phyloP scores from a whole-genome alignment of 1,284 basidiomycete species.

The Cutaneotrichosporon dermatis region DNA sequence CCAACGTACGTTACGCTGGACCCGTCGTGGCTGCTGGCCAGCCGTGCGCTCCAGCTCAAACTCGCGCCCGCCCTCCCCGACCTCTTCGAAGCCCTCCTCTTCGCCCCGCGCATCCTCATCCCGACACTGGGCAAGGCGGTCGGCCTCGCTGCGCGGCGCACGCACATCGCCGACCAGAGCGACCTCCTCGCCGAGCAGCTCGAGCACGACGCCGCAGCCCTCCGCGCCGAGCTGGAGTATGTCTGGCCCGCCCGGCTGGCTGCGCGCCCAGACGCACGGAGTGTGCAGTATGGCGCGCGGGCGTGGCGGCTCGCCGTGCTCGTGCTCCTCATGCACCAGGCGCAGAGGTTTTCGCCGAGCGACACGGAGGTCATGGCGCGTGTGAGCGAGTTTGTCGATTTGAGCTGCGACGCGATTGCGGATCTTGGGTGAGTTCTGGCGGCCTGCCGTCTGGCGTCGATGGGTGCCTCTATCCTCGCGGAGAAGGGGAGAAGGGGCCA shows the following conservation, averaged over 20 bases:
- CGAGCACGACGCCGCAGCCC: conserved; percentile 4
- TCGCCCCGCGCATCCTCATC: conserved; percentile 4
- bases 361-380: neutral
- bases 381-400: conserved; percentile 2
- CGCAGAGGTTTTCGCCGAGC: conserved; percentile 1
- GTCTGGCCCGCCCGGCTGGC: conserved; percentile 9
- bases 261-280: neutral
- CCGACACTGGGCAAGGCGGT: conserved; percentile 4
- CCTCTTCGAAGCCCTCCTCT: conserved; percentile 7
- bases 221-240: conserved; percentile 8
- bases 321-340: conserved; percentile 3
- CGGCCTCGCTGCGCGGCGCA: conserved; percentile 1
- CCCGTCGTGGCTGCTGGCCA: conserved; percentile 6
- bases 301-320: conserved; percentile 8
- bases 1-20: conserved; percentile 6
- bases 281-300: conserved; percentile 8
- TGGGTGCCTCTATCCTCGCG: too few relatives aligned
- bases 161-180: neutral
- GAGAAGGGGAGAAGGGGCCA: too few relatives aligned
- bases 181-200: conserved; percentile 7
- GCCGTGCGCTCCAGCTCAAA: conserved; percentile 9
- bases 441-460: too few relatives aligned
- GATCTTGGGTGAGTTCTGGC: conserved; percentile 1
- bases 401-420: neutral
- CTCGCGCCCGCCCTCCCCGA: conserved; percentile 3